Evolutionary conservation across 2,329 filamentous ascomycete genomes (phyloP), one percentile per base, ranked within the genome.

Genomic region (Phialocephala subalpina): DNA sequence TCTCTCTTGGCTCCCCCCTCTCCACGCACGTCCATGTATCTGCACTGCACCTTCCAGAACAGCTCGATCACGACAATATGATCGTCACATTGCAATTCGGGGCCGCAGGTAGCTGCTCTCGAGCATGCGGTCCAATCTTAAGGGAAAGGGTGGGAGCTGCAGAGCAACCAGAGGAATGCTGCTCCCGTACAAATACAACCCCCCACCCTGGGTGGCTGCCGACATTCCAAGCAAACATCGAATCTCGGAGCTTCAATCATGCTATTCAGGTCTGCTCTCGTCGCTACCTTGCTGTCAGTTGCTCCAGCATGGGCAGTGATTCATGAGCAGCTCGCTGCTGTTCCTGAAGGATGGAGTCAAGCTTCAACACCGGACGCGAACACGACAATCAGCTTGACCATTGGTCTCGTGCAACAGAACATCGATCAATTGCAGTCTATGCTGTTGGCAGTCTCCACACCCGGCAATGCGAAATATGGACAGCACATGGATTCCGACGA

Each of bases 401-500:
- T 83, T 65, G 82, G 80, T 8, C 74, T 83, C 42, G 75, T 78
- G 40, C 81, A 83, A 69, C 76, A 77, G 27, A 83, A 83, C 64
- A 72, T 84, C 33, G 77, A 83, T 60, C 77, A 77, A 62, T 80
- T 78, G 22, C 81, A 82, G 64, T 77, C 79, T 42, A 78, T 79
- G 56, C 73, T 83, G 22, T 25, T 57, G 45, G 52, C 68, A 77
- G 80, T 85, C 29, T 86, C 84, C 4, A 81, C 84, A 60, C 86
- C 86, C 7, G 79, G 78, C 11, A 82, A 86, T 73, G 68, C 76
- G 47, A 81, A 82, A 47, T 88, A 87, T 68, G 85, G 86, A 60
- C 76, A 84, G 64, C 83, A 87, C 73, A 77, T 88, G 62, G 82
- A 79, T 57, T 76, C 78, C 5, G 77, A 81, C 8, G 82, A 87